Evolutionary conservation across 2,329 filamentous ascomycete genomes (phyloP).

Genomic region (Pseudogymnoascus sp.): DNA sequence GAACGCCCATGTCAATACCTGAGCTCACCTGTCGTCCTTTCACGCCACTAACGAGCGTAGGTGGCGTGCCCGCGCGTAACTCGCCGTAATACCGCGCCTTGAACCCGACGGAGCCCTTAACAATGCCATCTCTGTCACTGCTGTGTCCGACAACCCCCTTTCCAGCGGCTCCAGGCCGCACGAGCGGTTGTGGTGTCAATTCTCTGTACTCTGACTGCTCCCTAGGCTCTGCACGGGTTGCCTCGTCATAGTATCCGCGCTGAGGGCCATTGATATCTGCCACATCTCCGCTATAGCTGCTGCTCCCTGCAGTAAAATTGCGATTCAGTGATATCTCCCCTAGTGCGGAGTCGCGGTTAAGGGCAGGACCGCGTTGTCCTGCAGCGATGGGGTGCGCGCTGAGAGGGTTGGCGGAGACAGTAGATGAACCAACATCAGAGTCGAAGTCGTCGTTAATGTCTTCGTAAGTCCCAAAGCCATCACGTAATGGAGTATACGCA

Average conservation of each 20-base stretch:
- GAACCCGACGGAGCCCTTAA: background rate
- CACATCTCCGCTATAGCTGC: background rate
- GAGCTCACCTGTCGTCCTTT: slow-evolving; percentile 45
- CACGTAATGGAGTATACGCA: background rate
- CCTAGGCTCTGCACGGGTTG: background rate
- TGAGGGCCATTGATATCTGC: slow-evolving; percentile 1
- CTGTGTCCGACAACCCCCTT: background rate
- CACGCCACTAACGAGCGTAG: slow-evolving; percentile 40
- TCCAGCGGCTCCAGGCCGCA: background rate
- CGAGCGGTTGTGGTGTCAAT: background rate
- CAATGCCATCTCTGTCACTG: slow-evolving; percentile 5
- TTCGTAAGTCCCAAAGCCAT: slow-evolving; percentile 7
- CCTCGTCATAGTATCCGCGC: background rate
- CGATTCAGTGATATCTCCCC: slow-evolving; percentile 4
- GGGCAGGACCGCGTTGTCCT: background rate
- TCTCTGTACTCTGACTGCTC: background rate
- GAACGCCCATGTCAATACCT: slow-evolving; percentile 46
- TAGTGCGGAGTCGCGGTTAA: background rate
- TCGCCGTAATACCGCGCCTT: slow-evolving; percentile 50
- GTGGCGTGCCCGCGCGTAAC: slow-evolving; percentile 45
- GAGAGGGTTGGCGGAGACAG: background rate
- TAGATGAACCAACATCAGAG: background rate
- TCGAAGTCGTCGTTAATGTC: background rate
- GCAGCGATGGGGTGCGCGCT: background rate
- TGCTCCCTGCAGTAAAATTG: background rate